A percentile compares a stretch with the other conserved stretches of the same genome.
Evolutionary conservation across 495 filamentous ascomycete genomes (phyloP).

Genomic region (Aspergillus avenaceus): DNA sequence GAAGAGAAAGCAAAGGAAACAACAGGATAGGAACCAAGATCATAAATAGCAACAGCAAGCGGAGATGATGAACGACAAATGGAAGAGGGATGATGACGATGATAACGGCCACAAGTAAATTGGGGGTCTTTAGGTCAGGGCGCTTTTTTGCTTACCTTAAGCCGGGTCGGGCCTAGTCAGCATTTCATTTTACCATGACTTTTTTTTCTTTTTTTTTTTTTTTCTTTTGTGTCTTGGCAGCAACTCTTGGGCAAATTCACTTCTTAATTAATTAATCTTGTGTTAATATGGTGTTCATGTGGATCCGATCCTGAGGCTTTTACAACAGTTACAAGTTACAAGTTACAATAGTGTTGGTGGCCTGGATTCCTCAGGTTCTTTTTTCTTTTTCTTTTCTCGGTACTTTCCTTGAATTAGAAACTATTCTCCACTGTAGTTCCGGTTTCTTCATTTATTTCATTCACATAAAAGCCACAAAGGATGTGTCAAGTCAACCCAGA

Average conservation of each 20-base stretch:
- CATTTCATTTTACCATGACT: too few species aligned
- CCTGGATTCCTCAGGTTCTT: background rate
- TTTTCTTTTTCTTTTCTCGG: background rate
- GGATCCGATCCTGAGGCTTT: background rate
- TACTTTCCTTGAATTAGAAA: background rate
- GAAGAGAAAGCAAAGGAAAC: background rate
- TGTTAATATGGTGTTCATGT: background rate
- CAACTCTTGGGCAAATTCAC: too few species aligned
- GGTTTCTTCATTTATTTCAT: background rate
- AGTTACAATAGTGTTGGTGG: too few species aligned
- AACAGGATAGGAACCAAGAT: background rate
- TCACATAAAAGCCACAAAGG: too few species aligned
- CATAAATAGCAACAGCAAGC: background rate
- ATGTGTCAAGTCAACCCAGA: too few species aligned
- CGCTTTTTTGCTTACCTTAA: background rate
- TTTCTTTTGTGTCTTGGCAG: too few species aligned
- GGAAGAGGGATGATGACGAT: background rate
- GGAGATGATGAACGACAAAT: background rate
- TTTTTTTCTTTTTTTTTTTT: too few species aligned
- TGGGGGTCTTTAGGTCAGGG: background rate
- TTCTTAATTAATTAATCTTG: too few species aligned
- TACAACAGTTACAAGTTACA: too few species aligned
- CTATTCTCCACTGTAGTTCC: background rate
- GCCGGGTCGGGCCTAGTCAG: background rate
- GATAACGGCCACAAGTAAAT: background rate